Evolutionary conservation across 2,329 filamentous ascomycete species (phyloP).

Genomic region (Cytospora piceicola): DNA sequence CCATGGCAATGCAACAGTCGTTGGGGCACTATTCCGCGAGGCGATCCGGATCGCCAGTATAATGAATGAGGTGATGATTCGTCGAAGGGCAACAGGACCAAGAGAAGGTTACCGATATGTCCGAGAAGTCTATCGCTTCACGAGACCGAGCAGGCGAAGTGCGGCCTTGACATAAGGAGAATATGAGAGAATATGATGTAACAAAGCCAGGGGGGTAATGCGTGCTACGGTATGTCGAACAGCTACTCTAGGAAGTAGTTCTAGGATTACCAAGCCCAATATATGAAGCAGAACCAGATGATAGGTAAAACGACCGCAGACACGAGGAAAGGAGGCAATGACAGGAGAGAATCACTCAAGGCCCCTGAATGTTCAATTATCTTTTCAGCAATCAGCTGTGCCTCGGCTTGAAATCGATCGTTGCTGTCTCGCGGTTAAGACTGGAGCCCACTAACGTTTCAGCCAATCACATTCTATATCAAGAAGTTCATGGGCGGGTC

Average conservation of each 20-base stretch:
- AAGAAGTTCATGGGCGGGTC: neutral
- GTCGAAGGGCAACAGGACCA: neutral
- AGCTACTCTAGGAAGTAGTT: neutral
- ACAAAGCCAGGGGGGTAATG: neutral
- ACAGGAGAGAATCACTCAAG: too few relatives aligned
- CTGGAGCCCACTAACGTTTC: neutral
- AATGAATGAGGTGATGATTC: neutral
- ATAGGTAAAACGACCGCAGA: neutral
- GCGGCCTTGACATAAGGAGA: neutral
- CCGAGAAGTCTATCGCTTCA: neutral
- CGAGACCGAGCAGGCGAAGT: neutral
- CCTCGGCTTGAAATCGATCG: neutral
- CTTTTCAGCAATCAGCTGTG: neutral
- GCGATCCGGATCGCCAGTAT: neutral
- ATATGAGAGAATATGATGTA: neutral
- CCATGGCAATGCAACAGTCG: constrained; percentile 7
- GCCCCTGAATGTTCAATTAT: neutral
- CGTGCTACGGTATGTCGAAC: neutral
- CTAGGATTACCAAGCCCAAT: neutral
- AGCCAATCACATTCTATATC: neutral
- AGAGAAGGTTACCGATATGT: neutral
- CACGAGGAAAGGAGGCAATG: neutral
- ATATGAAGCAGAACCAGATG: neutral
- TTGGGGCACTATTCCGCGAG: neutral
- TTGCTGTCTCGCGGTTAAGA: neutral